Conservation (phyloP, 352 stramenopile species). For the Phytopythium cucurbitacearum region DNA sequence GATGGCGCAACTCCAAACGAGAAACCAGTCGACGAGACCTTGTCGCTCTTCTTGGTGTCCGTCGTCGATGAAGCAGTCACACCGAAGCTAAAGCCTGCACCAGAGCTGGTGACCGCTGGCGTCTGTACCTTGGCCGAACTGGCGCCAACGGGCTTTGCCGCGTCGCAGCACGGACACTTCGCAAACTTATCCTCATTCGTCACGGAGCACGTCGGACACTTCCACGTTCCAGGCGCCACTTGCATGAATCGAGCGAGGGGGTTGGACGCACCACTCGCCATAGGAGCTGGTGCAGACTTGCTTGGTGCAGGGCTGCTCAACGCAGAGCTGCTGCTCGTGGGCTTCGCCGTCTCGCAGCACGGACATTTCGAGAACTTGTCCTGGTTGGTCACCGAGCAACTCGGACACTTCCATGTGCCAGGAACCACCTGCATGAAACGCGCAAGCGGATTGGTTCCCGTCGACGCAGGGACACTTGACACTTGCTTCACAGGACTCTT, state of each 20-base stretch:
- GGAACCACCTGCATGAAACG: slow-evolving; percentile 56
- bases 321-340: slow-evolving; percentile 1
- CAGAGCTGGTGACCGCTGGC: slow-evolving; percentile 2
- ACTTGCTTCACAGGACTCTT: slow-evolving; percentile 7
- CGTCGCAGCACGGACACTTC: slow-evolving; percentile 84
- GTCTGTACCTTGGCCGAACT: slow-evolving; percentile 16
- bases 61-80: slow-evolving; percentile 14
- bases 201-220: slow-evolving; percentile 74
- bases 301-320: slow-evolving; percentile 3
- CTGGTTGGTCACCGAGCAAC: slow-evolving; percentile 64
- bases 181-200: slow-evolving; percentile 44
- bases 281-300: slow-evolving; percentile 3
- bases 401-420: slow-evolving; percentile 75
- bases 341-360: slow-evolving; percentile 67
- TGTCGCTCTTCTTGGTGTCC: slow-evolving; percentile 14
- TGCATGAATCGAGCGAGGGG: slow-evolving; percentile 66
- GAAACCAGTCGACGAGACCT: slow-evolving; percentile 18
- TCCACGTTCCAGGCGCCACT: slow-evolving; percentile 68
- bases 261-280: slow-evolving; percentile 15
- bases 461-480: too few relatives aligned
- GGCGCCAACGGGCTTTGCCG: slow-evolving; percentile 12
- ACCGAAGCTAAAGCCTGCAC: slow-evolving; percentile 39
- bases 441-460: slow-evolving; percentile 32
- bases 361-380: slow-evolving; percentile 55
- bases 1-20: slow-evolving; percentile 19